Evolutionary conservation across 2,329 filamentous ascomycete species (phyloP).

Genomic region (Fusarium illudens): DNA sequence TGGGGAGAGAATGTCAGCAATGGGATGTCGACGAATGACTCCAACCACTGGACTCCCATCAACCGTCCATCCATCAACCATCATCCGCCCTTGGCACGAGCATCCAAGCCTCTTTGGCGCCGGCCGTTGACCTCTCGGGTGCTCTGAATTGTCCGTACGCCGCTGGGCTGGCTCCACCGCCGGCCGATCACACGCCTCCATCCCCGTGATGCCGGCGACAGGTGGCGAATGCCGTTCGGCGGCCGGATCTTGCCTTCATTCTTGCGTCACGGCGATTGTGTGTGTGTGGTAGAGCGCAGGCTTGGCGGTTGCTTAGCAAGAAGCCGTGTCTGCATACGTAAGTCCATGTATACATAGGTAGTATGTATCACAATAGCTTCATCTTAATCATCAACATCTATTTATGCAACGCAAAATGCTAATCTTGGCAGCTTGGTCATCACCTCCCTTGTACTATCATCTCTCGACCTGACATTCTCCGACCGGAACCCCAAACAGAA

Average conservation of each 20-base stretch:
- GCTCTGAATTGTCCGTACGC: not conserved
- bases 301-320: constrained; percentile 20
- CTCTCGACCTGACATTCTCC: not conserved
- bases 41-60: constrained; percentile 13
- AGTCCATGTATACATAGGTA: too few species aligned
- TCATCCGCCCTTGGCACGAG: constrained; percentile 11
- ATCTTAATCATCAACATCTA: not conserved
- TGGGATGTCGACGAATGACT: constrained; percentile 13
- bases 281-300: not conserved
- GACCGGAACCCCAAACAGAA: constrained; percentile 36
- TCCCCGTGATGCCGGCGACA: constrained; percentile 18
- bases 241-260: constrained; percentile 8
- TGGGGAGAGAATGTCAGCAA: constrained; percentile 9
- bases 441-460: not conserved
- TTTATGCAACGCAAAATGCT: not conserved
- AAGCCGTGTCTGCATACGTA: constrained; percentile 4
- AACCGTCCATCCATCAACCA: constrained; percentile 8
- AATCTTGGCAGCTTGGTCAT: not conserved
- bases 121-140: constrained; percentile 15
- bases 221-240: constrained; percentile 29
- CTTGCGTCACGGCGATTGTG: constrained; percentile 22
- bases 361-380: not conserved
- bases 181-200: constrained; percentile 35
- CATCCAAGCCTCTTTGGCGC: constrained; percentile 2
- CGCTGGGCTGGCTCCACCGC: constrained; percentile 20